Percentiles rank a stretch among this genome's conserved stretches.
phyloP scores from a whole-genome alignment of 495 filamentous ascomycete species.

The Tuber aestivum region DNA sequence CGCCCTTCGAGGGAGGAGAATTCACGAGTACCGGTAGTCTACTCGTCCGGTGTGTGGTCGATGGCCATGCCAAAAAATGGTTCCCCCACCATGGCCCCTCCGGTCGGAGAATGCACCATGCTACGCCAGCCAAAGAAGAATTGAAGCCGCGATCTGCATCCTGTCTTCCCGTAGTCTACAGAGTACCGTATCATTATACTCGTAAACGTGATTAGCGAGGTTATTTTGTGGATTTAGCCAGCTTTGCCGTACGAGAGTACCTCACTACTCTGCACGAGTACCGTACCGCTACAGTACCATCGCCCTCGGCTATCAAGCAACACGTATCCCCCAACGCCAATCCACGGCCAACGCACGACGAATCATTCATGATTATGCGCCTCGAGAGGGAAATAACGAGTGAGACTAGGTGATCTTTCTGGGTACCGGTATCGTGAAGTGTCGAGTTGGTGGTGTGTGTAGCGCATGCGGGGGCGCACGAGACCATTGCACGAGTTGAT shows the following conservation, averaged over 20 bases:
- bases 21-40: too few species aligned
- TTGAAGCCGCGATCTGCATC: not conserved
- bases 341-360: not conserved
- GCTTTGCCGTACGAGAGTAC: not conserved
- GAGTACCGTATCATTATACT: too few species aligned
- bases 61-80: not conserved
- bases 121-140: not conserved
- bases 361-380: not conserved
- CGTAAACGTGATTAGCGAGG: not conserved
- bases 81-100: not conserved
- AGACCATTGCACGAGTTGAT: not conserved
- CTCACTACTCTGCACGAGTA: too few species aligned
- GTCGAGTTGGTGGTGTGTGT: not conserved
- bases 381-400: not conserved
- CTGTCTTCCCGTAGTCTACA: not conserved
- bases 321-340: not conserved
- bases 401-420: not conserved
- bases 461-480: not conserved
- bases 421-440: not conserved
- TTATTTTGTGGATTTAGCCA: not conserved
- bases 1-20: not conserved
- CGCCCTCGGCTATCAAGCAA: not conserved
- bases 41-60: too few species aligned
- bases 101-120: not conserved
- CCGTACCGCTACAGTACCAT: too few species aligned